Conservation (phyloP, 192 early-diverging fungal species). For the Pilobolus umbonatus region DNA sequence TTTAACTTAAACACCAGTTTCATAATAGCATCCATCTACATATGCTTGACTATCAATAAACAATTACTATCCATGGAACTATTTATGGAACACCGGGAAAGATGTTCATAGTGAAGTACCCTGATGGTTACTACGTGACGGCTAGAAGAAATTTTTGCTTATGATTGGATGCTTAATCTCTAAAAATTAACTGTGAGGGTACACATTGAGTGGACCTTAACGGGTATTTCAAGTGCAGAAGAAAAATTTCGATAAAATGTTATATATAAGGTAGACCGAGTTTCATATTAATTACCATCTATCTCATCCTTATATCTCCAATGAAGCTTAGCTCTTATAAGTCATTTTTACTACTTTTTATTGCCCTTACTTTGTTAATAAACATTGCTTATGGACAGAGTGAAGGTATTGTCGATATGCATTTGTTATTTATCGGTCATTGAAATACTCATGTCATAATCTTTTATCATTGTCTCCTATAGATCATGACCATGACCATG, state of each 20-base stretch:
- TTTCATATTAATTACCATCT: no score
- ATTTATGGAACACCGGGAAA: no score
- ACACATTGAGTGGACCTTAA: neutral
- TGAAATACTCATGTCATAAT: neutral
- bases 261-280: no score
- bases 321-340: neutral
- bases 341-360: neutral
- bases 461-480: neutral
- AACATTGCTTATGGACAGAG: neutral
- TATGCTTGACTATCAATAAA: no score
- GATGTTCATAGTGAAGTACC: neutral
- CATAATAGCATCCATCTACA: no score
- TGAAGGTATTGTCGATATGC: neutral
- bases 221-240: neutral
- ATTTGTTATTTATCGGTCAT: neutral
- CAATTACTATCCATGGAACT: no score
- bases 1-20: no score
- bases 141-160: conserved; percentile 11
- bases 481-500: conserved; percentile 6
- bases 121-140: conserved; percentile 9
- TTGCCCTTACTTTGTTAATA: neutral
- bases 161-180: conserved; percentile 1
- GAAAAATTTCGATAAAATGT: no score
- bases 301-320: no score
- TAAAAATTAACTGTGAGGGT: neutral